Base-by-base conservation (phyloP, 2,329 filamentous ascomycete genomes). In the Ceratocystis papillata region DNA sequence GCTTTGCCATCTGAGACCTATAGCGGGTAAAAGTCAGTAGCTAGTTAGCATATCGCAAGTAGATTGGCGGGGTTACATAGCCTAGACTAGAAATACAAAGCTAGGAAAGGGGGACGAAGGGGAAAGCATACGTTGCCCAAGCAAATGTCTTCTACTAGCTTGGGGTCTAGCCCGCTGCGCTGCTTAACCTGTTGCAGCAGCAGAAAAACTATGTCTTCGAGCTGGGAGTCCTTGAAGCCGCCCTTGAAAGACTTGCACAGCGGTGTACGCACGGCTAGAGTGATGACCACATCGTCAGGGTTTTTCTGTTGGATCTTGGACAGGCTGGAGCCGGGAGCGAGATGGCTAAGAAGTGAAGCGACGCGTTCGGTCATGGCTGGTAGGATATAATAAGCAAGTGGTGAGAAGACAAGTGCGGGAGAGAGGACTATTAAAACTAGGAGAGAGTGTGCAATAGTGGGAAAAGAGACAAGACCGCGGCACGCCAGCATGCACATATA, bases 231-330 rank as follows among this genome's bases (percentile, higher is more conserved):
- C 80, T 96, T 97, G 81, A 99, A 88, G 53, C 91, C 90, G 70
- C 94, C 93, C 82, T 96, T 96, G 75, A 82, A 82, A 64, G 84
- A 91, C 79, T 96, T 97, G 74, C 87, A 82, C 69, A 99, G 82
- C 0, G 94, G 91, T 33, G 93, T 96, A 66, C 94, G 89, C 72
- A 92, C 80, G 33, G 93, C 93, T 67, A 95, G 84, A 6, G 94
- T 99, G 74, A 97, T 96, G 75, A 99, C 94, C 65, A 99, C 83
- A 79, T 99, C 94, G 75, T 97, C 93, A 71, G 92, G 85, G 76
- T 96, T 95, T 81, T 97, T 92, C 71, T 89, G 86, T 67, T 89
- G 91, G 73, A 96, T 89, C 69, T 85, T 79, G 71, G 84, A 83
- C 70, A 96, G 76, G 62, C 84, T 85, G 72, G 86, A 85, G 71